phyloP scores from a whole-genome alignment of 805 yeast genomes.

The Candida qinlingensis region DNA sequence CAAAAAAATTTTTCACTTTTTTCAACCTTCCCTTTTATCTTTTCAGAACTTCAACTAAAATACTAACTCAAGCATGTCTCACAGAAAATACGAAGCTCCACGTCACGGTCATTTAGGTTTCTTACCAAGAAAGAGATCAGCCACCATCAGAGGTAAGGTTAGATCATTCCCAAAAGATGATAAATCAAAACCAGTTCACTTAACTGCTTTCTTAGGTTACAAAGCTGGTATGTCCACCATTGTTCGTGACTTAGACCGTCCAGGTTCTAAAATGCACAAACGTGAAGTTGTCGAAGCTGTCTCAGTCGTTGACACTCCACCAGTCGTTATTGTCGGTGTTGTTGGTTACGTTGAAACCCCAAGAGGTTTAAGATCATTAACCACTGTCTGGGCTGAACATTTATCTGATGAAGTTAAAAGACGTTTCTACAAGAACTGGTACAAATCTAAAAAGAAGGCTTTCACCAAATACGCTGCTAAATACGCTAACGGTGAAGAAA shows the following conservation, averaged over 20 bases:
- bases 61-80: constrained; percentile 65
- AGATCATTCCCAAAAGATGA: constrained; percentile 99
- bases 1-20: constrained; percentile 17
- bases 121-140: constrained; percentile 99
- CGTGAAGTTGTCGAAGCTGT: constrained; percentile 99
- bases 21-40: constrained; percentile 1
- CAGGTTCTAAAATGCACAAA: constrained; percentile 99
- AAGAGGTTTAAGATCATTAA: constrained; percentile 98
- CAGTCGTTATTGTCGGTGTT: constrained; percentile 98
- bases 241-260: constrained; percentile 99
- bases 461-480: constrained; percentile 99
- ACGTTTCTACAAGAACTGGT: constrained; percentile 99
- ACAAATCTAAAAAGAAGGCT: constrained; percentile 99
- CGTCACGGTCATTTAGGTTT: constrained; percentile 99
- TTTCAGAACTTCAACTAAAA: constrained; percentile 14
- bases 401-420: constrained; percentile 98
- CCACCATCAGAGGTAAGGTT: constrained; percentile 97
- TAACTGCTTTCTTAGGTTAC: constrained; percentile 99
- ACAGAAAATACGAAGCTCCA: constrained; percentile 99
- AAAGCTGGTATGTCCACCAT: constrained; percentile 99
- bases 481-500: constrained; percentile 86
- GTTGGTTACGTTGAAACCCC: constrained; percentile 99
- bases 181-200: constrained; percentile 94
- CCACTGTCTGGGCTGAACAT: constrained; percentile 99
- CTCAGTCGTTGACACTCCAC: constrained; percentile 98